These are phyloP conservation scores for Penicillium rolfsii DNA, from an alignment of 2,329 filamentous ascomycete genomes.

Conservation along the genomic window DNA sequence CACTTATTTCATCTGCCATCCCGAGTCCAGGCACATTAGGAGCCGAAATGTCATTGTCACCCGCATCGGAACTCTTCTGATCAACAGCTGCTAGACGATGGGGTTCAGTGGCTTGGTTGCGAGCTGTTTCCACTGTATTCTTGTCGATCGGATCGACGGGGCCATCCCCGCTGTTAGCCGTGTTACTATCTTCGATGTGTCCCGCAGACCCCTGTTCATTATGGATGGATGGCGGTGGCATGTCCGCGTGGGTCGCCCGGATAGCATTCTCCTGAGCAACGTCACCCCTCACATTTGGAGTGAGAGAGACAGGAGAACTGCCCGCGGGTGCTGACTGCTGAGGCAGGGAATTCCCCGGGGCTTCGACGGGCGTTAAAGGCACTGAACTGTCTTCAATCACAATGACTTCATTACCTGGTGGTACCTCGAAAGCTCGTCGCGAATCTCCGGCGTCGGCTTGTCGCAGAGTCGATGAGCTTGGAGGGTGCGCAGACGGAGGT, in stretches of 20 bases:
- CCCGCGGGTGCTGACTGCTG: not conserved
- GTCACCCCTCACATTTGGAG: not conserved
- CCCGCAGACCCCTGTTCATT: not conserved
- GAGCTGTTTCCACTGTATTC: not conserved
- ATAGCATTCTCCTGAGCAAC: not conserved
- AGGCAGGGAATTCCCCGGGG: not conserved
- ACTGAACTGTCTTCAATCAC: slow-evolving; percentile 5
- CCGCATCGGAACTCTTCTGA: not conserved
- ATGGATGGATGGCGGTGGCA: not conserved
- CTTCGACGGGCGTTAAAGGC: not conserved
- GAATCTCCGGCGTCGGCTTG: not conserved
- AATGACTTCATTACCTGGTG: not conserved
- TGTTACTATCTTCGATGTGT: too few relatives aligned
- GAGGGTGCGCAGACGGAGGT: not conserved
- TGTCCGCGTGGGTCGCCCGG: not conserved
- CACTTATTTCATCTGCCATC: not conserved
- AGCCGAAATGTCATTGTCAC: not conserved
- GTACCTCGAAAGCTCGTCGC: not conserved
- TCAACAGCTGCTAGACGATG: not conserved
- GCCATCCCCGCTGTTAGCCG: not conserved
- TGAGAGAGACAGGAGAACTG: not conserved
- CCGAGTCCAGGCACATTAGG: not conserved
- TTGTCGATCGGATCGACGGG: not conserved
- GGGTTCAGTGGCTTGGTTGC: not conserved
- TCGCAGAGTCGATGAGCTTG: not conserved